Evolutionary conservation across 2,329 filamentous ascomycete species (phyloP).

Genomic region (Lachnellula cervina): DNA sequence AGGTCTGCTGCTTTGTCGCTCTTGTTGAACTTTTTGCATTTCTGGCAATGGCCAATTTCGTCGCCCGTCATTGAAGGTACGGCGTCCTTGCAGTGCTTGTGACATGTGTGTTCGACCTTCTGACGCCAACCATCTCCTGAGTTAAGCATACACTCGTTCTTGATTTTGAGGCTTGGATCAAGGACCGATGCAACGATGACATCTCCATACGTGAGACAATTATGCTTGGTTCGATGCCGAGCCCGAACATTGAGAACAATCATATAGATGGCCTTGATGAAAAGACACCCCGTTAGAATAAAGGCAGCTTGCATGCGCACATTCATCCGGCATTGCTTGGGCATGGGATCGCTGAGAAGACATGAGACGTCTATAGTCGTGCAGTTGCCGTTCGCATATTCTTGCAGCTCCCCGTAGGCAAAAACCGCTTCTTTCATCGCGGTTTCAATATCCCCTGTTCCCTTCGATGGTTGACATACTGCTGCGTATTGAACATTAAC

Average conservation of each 20-base stretch:
- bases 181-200: constrained; percentile 22
- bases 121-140: constrained; percentile 21
- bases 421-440: constrained; percentile 2
- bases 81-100: constrained; percentile 21
- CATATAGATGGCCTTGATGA: constrained; percentile 22
- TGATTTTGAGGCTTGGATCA: constrained; percentile 17
- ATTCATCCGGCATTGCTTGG: constrained; percentile 15
- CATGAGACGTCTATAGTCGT: background rate
- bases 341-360: background rate
- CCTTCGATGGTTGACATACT: constrained; percentile 8
- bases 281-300: constrained; percentile 15
- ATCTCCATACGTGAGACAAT: constrained; percentile 20
- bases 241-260: constrained; percentile 15
- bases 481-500: constrained; percentile 10
- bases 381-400: constrained; percentile 5
- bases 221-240: constrained; percentile 11
- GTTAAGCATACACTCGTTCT: constrained; percentile 22
- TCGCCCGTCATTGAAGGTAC: constrained; percentile 13
- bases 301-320: constrained; percentile 22
- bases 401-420: background rate
- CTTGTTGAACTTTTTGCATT: constrained; percentile 22
- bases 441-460: background rate
- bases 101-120: constrained; percentile 15
- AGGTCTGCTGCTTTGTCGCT: constrained; percentile 19
- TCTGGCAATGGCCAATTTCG: constrained; percentile 21